Percentiles rank a stretch among this genome's conserved stretches.
phyloP scores from a whole-genome alignment of 768 basidiomycete genomes.

The Amanita muscaria region DNA sequence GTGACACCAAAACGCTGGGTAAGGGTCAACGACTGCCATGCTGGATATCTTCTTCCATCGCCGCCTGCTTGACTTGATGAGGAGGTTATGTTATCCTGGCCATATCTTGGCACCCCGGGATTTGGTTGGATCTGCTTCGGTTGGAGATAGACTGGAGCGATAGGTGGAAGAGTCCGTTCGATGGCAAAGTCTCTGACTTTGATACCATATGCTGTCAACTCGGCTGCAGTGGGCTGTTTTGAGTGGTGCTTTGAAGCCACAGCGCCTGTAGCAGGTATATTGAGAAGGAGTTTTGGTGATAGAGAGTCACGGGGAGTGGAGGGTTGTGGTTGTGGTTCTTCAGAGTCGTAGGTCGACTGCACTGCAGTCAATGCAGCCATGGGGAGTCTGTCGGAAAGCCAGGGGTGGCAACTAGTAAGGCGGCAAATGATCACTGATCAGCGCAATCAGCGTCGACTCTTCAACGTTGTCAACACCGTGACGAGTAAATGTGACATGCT shows the following conservation, averaged over 20 bases:
- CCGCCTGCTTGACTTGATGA: neutral
- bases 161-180: slow-evolving; percentile 56
- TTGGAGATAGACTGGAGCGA: slow-evolving; percentile 40
- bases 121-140: slow-evolving; percentile 43
- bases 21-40: slow-evolving; percentile 25
- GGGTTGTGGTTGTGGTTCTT: neutral
- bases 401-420: too few relatives aligned
- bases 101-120: slow-evolving; percentile 29
- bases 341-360: too few relatives aligned
- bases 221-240: slow-evolving; percentile 16
- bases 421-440: too few relatives aligned
- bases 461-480: too few relatives aligned
- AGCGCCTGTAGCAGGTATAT: neutral
- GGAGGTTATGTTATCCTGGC: neutral
- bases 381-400: too few relatives aligned
- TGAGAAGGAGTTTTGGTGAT: neutral
- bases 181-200: slow-evolving; percentile 60
- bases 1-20: slow-evolving; percentile 11
- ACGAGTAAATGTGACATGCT: too few relatives aligned
- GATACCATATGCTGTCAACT: slow-evolving; percentile 27
- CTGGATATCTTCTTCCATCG: slow-evolving; percentile 17
- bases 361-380: too few relatives aligned
- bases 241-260: neutral
- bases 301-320: neutral
- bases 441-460: too few relatives aligned